phyloP scores from a whole-genome alignment of 345 rosid species.

The Lagerstroemia speciosa region DNA sequence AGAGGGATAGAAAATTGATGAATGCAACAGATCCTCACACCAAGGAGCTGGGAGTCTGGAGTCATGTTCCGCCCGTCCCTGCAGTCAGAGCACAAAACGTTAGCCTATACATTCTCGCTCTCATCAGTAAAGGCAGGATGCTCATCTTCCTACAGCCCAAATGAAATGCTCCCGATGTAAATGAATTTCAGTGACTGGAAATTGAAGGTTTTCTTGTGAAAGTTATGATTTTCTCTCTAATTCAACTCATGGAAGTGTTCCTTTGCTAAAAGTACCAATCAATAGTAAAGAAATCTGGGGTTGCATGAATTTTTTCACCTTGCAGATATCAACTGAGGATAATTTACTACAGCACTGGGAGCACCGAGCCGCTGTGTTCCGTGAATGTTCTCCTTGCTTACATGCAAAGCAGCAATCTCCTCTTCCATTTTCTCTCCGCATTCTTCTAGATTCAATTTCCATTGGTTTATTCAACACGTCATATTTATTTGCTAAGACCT shows the following conservation, averaged over 20 bases:
- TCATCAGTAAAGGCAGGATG: background rate
- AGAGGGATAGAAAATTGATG: background rate
- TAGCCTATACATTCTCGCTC: background rate
- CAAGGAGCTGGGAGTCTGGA: too few species aligned
- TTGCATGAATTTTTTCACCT: conserved; percentile 16
- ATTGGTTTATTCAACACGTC: conserved; percentile 34
- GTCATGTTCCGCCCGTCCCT: conserved; percentile 15
- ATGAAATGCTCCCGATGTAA: too few species aligned
- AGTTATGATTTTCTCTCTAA: background rate
- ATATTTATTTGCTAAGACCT: conserved; percentile 41
- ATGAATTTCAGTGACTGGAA: background rate
- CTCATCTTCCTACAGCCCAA: background rate
- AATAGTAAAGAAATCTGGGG: background rate
- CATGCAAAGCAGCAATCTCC: conserved; percentile 33
- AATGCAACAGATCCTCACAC: too few species aligned
- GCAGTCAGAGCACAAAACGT: background rate
- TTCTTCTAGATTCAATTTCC: conserved; percentile 36
- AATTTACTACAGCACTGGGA: conserved; percentile 23
- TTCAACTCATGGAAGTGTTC: background rate
- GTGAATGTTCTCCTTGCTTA: conserved; percentile 23
- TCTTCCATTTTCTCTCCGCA: conserved; percentile 39
- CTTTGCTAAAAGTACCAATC: background rate
- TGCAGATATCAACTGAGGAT: conserved; percentile 18
- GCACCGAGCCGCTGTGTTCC: conserved; percentile 25
- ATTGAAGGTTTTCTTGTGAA: background rate